Evolutionary conservation across 176 grass and related monocot species (phyloP).

Genomic region (Carex littledalei): DNA sequence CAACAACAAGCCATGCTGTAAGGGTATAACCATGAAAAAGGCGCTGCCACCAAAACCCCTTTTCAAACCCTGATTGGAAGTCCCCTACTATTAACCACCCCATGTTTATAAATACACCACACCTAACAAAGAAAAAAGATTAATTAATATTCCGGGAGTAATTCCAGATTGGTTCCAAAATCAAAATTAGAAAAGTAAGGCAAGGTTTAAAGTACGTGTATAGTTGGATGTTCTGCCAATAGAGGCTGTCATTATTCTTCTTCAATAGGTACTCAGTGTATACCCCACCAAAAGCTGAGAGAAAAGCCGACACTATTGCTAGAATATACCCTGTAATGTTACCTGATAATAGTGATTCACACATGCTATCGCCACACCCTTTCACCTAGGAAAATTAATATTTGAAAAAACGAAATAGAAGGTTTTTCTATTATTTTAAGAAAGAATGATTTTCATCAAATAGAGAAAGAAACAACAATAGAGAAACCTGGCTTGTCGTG

Average conservation of each 20-base stretch:
- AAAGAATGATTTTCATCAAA: not conserved
- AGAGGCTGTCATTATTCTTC: conserved; percentile 93
- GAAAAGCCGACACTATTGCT: conserved; percentile 84
- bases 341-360: conserved; percentile 87
- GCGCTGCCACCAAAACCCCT: conserved; percentile 78
- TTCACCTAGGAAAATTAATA: conserved; percentile 57
- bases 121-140: conserved; percentile 47
- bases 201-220: conserved; percentile 64
- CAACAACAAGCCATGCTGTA: conserved; percentile 90
- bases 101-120: conserved; percentile 89
- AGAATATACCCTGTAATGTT: conserved; percentile 79
- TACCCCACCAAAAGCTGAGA: conserved; percentile 91
- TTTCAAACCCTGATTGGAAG: conserved; percentile 79
- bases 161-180: not conserved
- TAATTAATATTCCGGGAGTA: not conserved
- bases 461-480: conserved; percentile 12
- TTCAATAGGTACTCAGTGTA: conserved; percentile 98
- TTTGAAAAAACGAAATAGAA: conserved; percentile 14
- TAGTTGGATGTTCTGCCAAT: conserved; percentile 95
- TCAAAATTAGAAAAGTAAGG: not conserved
- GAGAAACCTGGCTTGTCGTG: conserved; percentile 82
- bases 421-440: not conserved
- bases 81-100: conserved; percentile 76
- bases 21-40: conserved; percentile 79
- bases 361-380: conserved; percentile 75